Evolutionary conservation across 495 filamentous ascomycete species (phyloP), one percentile per base, ranked within the genome.

Genomic region (Xylaria palmicola): DNA sequence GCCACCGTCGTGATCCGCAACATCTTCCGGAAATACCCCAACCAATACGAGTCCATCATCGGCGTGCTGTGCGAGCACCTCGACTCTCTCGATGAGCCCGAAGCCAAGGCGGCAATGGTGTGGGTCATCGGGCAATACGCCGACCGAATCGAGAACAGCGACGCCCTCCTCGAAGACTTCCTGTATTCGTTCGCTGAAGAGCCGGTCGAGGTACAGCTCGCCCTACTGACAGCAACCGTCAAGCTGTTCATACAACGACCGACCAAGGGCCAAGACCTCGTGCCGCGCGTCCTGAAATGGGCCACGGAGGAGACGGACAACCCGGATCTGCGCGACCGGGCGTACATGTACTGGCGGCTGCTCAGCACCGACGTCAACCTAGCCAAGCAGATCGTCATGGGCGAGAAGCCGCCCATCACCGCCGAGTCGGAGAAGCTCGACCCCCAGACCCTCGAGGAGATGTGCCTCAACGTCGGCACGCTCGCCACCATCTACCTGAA

Each of bases 41-140:
- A 97, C 71, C 89, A 96, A 71, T 99, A 99, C 73, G 94, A 99
- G 75, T 90, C 88, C 59, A 98, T 99, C 76, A 99, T 99, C 72
- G 86, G 87, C 13, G 91, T 92, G 6, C 85, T 99, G 1, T 97
- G 96, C 77, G 90, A 96, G 74, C 92, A 99, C 71, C 85, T 99
- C 37, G 94, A 99, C 77, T 93, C 91, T 6, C 83, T 99, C 26
- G 94, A 99, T 70, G 94, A 99, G 72, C 94, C 94, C n/a, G 94
- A 99, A 71, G 94, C 94, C 39, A 99, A 98, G 73, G 91, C 93
- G 4, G 94, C 94, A n/a, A 93, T 99, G 85, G 95, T 99, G 62
- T 99, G 94, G 94, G 92, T 99, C 56, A 98, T 99, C 67, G 94
- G 94, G 2, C 91, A 99, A 67, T 99, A 99, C 71, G 95, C 94